Base-by-base conservation (phyloP, 352 stramenopile genomes). In the Phytopythium helicoides region DNA sequence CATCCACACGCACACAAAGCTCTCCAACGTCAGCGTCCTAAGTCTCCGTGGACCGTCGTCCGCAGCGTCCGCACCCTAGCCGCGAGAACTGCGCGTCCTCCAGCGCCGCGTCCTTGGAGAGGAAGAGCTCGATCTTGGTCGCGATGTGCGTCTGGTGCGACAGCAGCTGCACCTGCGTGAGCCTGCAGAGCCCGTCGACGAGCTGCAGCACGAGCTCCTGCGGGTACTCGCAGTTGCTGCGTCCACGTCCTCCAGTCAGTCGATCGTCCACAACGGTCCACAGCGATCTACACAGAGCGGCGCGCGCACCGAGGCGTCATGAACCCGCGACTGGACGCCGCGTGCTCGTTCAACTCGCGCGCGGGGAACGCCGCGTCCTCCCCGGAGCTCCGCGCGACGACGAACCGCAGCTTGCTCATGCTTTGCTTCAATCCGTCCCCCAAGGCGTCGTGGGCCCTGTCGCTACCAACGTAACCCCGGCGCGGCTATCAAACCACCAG, bases 131-230 rank as follows among this genome's bases (percentile, higher is more conserved):
- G 46, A 98, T 92, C 54, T 94, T 97, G 50, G 86, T 93, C 42
- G 91, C 80, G 45, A 98, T 97, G 56, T 97, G 89, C 18, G 68
- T 92, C 72, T 98, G 81, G 50, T 98, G 92, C 6, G 86, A 97
- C 22, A 97, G 69, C 23, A 98, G 65, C 51, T 98, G 89, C 41
- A 95, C 73, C 63, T 96, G 87, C 14, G 71, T 87, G 41, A 97
- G 14, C 22, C 82, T 68, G 23, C 76, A 78, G 18, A 66, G 49
- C 9, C 86, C 87, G 18, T 90, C 77, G 4, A 57, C n/a, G 35
- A 97, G 71, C 40, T 80, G 65, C 31, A 98, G 69, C 22, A 95
- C 82, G 18, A 98, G 56, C 64, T 98, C 92, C 56, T 97, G 89
- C n/a, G 92, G 92, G 56, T 96, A 98, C 54, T 92, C 75, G 66